A percentile compares a stretch with the other conserved stretches of the same genome.
These are phyloP conservation scores for Saraca asoca DNA, from an alignment of 331 rosid species.

Conservation along the genomic window DNA sequence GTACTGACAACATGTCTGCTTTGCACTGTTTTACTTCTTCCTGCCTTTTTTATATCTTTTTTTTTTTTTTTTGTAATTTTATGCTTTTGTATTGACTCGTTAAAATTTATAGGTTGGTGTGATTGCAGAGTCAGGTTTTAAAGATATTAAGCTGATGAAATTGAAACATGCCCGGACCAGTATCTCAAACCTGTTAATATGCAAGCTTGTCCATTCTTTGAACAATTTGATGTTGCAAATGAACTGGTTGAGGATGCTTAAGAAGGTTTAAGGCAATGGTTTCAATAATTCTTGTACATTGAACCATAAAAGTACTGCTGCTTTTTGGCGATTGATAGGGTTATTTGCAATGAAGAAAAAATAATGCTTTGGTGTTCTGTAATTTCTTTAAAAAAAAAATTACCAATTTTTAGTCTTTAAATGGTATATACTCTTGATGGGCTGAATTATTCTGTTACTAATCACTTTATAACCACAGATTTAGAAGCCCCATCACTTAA, in stretches of 20 bases:
- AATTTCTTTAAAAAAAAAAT: neutral
- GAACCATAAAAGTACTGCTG: slow-evolving; percentile 14
- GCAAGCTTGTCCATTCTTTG: neutral
- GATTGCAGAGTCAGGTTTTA: slow-evolving; percentile 6
- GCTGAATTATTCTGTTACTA: no score
- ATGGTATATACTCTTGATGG: neutral
- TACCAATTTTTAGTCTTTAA: neutral
- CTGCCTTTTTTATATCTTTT: no score
- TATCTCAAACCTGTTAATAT: neutral
- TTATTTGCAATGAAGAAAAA: slow-evolving; percentile 2
- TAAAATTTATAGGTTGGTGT: slow-evolving; percentile 16
- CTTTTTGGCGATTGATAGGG: neutral
- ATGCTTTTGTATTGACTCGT: neutral
- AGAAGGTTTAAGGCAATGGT: slow-evolving; percentile 3
- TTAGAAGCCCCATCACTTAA: no score
- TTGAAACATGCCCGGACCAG: neutral
- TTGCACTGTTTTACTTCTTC: neutral
- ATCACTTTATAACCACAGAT: no score
- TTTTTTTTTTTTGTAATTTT: neutral
- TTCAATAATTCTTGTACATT: neutral
- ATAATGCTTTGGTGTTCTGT: neutral
- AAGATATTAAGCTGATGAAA: neutral
- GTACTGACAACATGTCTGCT: neutral
- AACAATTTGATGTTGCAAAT: slow-evolving; percentile 7
- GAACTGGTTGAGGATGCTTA: slow-evolving; percentile 5